Percentiles rank a stretch among this genome's conserved stretches.
phyloP scores from a whole-genome alignment of 768 basidiomycete species.

The Strobilomyces dryophilus region DNA sequence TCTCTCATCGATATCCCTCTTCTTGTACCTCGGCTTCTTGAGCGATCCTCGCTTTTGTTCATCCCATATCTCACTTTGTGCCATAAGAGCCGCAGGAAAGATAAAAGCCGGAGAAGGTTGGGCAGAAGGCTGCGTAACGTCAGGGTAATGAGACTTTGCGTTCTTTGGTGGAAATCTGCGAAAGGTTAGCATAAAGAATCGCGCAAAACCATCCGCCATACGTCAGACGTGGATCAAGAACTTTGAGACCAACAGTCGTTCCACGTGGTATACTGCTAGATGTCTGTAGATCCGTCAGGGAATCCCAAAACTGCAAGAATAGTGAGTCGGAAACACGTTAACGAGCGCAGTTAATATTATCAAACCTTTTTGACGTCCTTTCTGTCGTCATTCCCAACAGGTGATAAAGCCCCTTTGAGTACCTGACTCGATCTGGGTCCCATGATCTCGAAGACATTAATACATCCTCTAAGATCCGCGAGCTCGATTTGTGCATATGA shows the following conservation, averaged over 20 bases:
- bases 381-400: conserved; percentile 44
- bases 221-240: conserved; percentile 86
- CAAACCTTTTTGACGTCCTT: conserved; percentile 58
- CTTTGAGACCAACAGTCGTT: conserved; percentile 73
- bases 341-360: neutral
- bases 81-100: conserved; percentile 55
- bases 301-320: conserved; percentile 46
- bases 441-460: conserved; percentile 86
- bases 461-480: conserved; percentile 61
- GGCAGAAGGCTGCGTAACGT: conserved; percentile 22
- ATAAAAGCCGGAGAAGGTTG: conserved; percentile 28
- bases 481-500: conserved; percentile 50
- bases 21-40: conserved; percentile 64
- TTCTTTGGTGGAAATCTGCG: conserved; percentile 82
- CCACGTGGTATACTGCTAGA: conserved; percentile 67
- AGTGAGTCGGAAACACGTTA: conserved; percentile 1
- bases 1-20: conserved; percentile 83
- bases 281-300: conserved; percentile 55
- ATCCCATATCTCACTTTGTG: conserved; percentile 69
- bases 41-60: conserved; percentile 52
- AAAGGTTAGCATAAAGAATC: neutral
- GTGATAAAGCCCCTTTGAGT: conserved; percentile 57
- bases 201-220: conserved; percentile 32
- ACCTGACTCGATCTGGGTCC: conserved; percentile 82
- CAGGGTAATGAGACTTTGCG: conserved; percentile 40